These are phyloP conservation scores for Trichoderma erinaceum DNA, from an alignment of 495 filamentous ascomycete species.

Conservation along the genomic window DNA sequence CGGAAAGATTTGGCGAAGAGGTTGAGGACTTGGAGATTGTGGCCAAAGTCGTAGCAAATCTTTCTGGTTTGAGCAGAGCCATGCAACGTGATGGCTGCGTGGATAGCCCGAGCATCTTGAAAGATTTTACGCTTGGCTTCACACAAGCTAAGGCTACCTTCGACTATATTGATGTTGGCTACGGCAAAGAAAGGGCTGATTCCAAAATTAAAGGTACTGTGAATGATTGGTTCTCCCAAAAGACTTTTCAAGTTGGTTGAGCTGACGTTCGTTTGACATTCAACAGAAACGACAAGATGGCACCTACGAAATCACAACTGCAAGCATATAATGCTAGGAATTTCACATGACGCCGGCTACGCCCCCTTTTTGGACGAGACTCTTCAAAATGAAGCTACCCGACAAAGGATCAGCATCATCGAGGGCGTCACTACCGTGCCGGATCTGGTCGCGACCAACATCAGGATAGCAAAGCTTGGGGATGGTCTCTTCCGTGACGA, in stretches of 20 bases:
- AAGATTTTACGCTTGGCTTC: conserved; percentile 71
- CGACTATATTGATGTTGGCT: conserved; percentile 70
- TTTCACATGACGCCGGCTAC: conserved; percentile 71
- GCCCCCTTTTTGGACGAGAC: conserved; percentile 62
- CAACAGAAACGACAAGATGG: conserved; percentile 50
- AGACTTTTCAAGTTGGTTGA: conserved; percentile 10
- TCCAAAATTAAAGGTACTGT: conserved; percentile 66
- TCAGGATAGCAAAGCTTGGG: conserved; percentile 52
- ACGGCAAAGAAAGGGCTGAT: conserved; percentile 61
- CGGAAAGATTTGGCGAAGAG: conserved; percentile 38
- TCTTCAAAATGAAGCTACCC: conserved; percentile 45
- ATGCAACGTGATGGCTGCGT: conserved; percentile 54
- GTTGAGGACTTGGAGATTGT: conserved; percentile 54
- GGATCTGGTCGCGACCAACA: conserved; percentile 53
- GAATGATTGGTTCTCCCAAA: conserved; percentile 11
- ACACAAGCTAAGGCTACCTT: conserved; percentile 63
- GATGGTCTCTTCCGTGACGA: conserved; percentile 60
- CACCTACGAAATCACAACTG: conserved; percentile 70
- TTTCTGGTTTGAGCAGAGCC: conserved; percentile 55
- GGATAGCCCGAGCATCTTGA: conserved; percentile 44
- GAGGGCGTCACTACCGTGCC: conserved; percentile 67
- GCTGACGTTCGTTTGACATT: conserved; percentile 13
- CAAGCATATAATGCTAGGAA: conserved; percentile 73
- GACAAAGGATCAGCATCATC: conserved; percentile 61
- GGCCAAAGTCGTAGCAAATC: conserved; percentile 62